These are phyloP conservation scores for Huntiella moniliformis DNA, from an alignment of 2,329 filamentous ascomycete species.

Conservation along the genomic window DNA sequence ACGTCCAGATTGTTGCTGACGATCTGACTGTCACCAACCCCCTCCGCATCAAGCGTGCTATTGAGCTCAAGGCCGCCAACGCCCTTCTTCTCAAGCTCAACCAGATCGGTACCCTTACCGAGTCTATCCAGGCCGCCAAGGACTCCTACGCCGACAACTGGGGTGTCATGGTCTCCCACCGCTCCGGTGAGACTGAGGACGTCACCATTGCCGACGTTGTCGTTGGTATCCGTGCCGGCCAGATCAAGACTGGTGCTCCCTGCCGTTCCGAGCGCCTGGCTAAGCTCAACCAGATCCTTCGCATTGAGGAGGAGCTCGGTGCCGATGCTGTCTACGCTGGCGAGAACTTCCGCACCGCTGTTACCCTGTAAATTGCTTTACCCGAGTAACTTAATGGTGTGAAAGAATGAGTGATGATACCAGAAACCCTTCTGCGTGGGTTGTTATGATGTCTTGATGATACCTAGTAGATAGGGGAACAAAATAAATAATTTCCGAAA, in stretches of 20 bases:
- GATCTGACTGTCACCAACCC: constrained; percentile 99
- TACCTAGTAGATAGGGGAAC: constrained; percentile 10
- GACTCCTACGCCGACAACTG: constrained; percentile 89
- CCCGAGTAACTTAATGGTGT: neutral
- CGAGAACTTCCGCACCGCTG: constrained; percentile 72
- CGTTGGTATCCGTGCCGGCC: constrained; percentile 85
- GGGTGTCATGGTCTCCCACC: constrained; percentile 99
- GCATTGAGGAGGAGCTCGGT: constrained; percentile 98
- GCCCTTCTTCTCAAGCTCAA: constrained; percentile 98
- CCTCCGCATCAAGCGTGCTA: constrained; percentile 97
- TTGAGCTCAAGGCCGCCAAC: constrained; percentile 97
- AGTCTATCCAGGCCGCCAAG: constrained; percentile 98
- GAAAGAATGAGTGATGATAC: constrained; percentile 9
- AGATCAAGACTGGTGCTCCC: constrained; percentile 98
- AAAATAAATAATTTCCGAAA: constrained; percentile 6
- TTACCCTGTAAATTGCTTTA: constrained; percentile 52
- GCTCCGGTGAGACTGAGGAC: constrained; percentile 98
- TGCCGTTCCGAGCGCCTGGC: constrained; percentile 93
- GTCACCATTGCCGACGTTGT: constrained; percentile 98
- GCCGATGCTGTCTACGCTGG: constrained; percentile 83
- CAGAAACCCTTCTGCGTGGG: constrained; percentile 10
- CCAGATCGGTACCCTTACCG: constrained; percentile 97
- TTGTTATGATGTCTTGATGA: neutral
- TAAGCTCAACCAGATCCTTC: constrained; percentile 99
- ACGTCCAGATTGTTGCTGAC: constrained; percentile 97